These are phyloP conservation scores for Aureobasidium melanogenum DNA, from an alignment of 2,329 filamentous ascomycete genomes.

Conservation along the genomic window DNA sequence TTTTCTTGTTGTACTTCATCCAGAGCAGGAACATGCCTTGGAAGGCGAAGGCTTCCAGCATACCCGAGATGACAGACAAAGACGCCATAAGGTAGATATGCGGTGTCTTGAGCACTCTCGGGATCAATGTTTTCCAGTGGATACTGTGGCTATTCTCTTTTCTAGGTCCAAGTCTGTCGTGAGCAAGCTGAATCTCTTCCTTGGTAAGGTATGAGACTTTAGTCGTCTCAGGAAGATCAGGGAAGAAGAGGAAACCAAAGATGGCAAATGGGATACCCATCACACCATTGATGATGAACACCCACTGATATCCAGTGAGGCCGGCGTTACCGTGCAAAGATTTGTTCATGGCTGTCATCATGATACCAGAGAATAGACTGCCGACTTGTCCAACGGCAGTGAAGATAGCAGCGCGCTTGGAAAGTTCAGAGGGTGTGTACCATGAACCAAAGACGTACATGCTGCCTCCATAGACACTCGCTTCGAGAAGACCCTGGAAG, in stretches of 20 bases:
- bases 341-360: slow-evolving; percentile 45
- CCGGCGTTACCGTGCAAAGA: slow-evolving; percentile 40
- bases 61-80: slow-evolving; percentile 30
- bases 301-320: slow-evolving; percentile 48
- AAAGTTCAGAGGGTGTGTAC: slow-evolving; percentile 52
- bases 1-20: slow-evolving; percentile 28
- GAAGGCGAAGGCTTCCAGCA: slow-evolving; percentile 26
- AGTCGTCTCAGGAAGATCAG: slow-evolving; percentile 37
- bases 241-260: slow-evolving; percentile 46
- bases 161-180: not conserved
- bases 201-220: slow-evolving; percentile 4
- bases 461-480: slow-evolving; percentile 35
- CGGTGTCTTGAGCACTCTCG: not conserved
- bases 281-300: slow-evolving; percentile 49
- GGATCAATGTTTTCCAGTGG: not conserved
- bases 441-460: slow-evolving; percentile 43
- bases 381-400: slow-evolving; percentile 51
- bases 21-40: slow-evolving; percentile 25
- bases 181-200: not conserved
- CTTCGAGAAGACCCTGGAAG: slow-evolving; percentile 44
- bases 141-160: not conserved
- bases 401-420: slow-evolving; percentile 54
- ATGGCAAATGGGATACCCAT: slow-evolving; percentile 49
- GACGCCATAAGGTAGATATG: slow-evolving; percentile 31
- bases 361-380: slow-evolving; percentile 53